Conservation (phyloP, 495 filamentous ascomycete species). For the Annulohypoxylon stygium region DNA sequence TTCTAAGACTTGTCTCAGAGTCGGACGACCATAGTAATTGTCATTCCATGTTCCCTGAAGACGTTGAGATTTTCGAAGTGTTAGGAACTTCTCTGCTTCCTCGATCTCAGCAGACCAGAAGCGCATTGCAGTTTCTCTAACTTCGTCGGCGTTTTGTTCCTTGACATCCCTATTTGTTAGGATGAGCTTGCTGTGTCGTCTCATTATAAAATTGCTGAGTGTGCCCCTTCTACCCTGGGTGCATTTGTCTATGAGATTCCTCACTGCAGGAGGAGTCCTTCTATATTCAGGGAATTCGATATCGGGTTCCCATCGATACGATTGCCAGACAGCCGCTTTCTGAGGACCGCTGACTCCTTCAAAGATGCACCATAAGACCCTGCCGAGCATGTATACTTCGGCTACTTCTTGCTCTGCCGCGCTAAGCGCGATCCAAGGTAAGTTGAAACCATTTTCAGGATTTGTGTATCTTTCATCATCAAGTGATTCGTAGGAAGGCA, state of each 20-base stretch:
- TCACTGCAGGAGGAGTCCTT: constrained; percentile 54
- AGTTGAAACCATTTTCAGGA: constrained; percentile 59
- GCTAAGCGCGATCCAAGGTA: constrained; percentile 60
- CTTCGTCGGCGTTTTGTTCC: constrained; percentile 48
- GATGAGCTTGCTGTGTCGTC: constrained; percentile 56
- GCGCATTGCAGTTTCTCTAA: constrained; percentile 50
- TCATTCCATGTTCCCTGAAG: constrained; percentile 55
- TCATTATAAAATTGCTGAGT: constrained; percentile 53
- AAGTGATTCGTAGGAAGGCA: constrained; percentile 56
- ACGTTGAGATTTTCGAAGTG: constrained; percentile 49
- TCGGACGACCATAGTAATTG: constrained; percentile 59
- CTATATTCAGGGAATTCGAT: constrained; percentile 61
- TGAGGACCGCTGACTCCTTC: constrained; percentile 63
- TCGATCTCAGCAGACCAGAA: constrained; percentile 60
- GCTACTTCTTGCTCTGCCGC: constrained; percentile 61
- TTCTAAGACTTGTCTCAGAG: constrained; percentile 52
- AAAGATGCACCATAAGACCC: constrained; percentile 66
- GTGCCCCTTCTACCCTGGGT: constrained; percentile 57
- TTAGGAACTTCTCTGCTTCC: constrained; percentile 56
- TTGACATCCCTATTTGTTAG: constrained; percentile 41
- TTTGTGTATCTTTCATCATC: constrained; percentile 54
- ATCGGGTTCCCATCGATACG: constrained; percentile 61
- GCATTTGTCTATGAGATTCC: constrained; percentile 58
- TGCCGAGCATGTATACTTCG: constrained; percentile 66
- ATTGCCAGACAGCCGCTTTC: constrained; percentile 62